These are phyloP conservation scores for Oleoguttula mirabilis DNA, from an alignment of 495 filamentous ascomycete genomes.

Conservation along the genomic window DNA sequence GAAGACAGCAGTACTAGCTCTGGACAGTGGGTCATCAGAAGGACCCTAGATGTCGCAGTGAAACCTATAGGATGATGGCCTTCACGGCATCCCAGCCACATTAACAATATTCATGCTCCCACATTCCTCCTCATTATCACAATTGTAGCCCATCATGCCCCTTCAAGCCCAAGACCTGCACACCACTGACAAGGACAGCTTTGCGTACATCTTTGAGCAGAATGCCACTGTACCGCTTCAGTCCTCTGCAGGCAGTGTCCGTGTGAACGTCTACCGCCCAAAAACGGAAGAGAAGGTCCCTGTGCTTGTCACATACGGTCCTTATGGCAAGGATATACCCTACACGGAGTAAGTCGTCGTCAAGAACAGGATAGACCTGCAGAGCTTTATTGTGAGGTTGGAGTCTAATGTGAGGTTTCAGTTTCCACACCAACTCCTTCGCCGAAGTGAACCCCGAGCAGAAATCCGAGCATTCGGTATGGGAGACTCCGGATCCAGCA, in stretches of 20 bases:
- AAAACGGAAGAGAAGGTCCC: conserved; percentile 30
- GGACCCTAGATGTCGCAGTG: background rate
- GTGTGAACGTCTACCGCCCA: conserved; percentile 27
- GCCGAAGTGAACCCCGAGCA: conserved; percentile 39
- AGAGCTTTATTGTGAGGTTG: too few relatives aligned
- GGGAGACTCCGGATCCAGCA: conserved; percentile 52
- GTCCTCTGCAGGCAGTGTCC: conserved; percentile 12
- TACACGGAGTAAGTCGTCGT: conserved; percentile 25
- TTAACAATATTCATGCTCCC: too few relatives aligned
- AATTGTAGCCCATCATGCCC: conserved; percentile 6
- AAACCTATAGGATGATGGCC: background rate
- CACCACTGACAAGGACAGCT: conserved; percentile 31
- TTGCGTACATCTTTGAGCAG: conserved; percentile 32
- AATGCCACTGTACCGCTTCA: conserved; percentile 28
- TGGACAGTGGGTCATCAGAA: background rate
- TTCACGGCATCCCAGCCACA: too few relatives aligned
- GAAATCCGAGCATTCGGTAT: conserved; percentile 37
- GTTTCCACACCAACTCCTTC: conserved; percentile 37
- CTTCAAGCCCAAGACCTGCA: conserved; percentile 14
- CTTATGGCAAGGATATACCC: conserved; percentile 54
- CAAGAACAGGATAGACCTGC: too few relatives aligned
- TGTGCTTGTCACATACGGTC: conserved; percentile 45
- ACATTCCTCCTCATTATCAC: background rate
- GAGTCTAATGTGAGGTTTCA: too few relatives aligned
- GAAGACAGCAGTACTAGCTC: background rate